Conservation (phyloP, 192 early-diverging fungal species). For the Linnemannia elongata region DNA sequence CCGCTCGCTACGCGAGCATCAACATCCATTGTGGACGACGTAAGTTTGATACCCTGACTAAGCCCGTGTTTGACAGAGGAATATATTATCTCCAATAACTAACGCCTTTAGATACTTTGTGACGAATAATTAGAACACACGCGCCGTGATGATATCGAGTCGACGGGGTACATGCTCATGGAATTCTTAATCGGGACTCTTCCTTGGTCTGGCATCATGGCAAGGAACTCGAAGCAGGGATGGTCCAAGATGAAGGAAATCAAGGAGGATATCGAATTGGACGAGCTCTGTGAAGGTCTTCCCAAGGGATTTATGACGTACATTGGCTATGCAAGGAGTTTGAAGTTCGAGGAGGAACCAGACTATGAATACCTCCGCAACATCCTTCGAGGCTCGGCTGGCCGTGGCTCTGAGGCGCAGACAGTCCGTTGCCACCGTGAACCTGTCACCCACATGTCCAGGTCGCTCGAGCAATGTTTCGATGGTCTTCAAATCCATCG, state of each 20-base stretch:
- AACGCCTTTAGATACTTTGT: neutral
- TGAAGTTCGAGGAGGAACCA: conserved; percentile 83
- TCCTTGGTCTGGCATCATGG: conserved; percentile 91
- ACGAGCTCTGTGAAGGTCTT: conserved; percentile 82
- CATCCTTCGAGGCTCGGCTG: conserved; percentile 39
- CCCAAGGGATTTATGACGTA: conserved; percentile 80
- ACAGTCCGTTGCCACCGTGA: conserved; percentile 43
- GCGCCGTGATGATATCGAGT: conserved; percentile 88
- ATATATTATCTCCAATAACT: neutral
- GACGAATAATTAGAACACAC: conserved; percentile 71
- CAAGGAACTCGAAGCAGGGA: conserved; percentile 83
- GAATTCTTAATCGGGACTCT: conserved; percentile 81
- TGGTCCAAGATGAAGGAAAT: conserved; percentile 91
- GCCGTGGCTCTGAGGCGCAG: conserved; percentile 45
- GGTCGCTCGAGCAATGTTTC: conserved; percentile 23
- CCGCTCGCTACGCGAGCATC: conserved; percentile 88
- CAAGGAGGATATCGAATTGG: conserved; percentile 80
- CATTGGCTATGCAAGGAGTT: conserved; percentile 77
- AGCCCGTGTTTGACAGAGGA: neutral
- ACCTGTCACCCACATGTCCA: neutral
- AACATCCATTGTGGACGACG: conserved; percentile 88
- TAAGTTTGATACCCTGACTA: conserved; percentile 32
- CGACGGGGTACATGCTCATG: conserved; percentile 85
- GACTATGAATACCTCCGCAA: conserved; percentile 80
- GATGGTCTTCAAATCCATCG: conserved; percentile 33